Conservation (phyloP, 1,284 basidiomycete genomes). For the Apiotrichum brassicae region DNA sequence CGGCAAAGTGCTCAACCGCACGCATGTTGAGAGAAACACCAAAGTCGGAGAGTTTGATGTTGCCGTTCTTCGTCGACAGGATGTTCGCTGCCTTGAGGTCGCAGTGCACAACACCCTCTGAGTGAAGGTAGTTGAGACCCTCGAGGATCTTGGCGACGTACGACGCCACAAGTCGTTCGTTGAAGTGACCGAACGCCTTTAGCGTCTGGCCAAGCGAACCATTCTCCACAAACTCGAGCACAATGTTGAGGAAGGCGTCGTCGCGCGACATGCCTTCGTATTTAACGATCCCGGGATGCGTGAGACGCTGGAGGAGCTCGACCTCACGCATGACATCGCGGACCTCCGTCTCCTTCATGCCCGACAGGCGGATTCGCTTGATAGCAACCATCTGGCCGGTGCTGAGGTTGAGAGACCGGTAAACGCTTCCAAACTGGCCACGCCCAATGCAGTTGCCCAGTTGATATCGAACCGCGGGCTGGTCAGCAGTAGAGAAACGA, state of each 20-base stretch:
- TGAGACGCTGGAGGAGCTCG: constrained; percentile 76
- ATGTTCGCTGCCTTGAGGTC: constrained; percentile 93
- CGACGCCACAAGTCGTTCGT: constrained; percentile 77
- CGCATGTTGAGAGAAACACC: constrained; percentile 52
- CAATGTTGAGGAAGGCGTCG: constrained; percentile 75
- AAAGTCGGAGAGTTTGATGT: constrained; percentile 54
- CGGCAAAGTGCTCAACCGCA: constrained; percentile 64
- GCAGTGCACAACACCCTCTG: constrained; percentile 89
- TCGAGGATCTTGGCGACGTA: constrained; percentile 92
- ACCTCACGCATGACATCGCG: constrained; percentile 85
- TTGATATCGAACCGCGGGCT: constrained; percentile 76
- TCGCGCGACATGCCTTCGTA: constrained; percentile 90
- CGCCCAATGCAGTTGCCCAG: constrained; percentile 91
- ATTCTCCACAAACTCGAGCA: constrained; percentile 93
- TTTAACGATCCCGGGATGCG: constrained; percentile 89
- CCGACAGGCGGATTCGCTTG: constrained; percentile 81
- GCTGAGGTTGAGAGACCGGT: constrained; percentile 83
- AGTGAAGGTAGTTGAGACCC: constrained; percentile 91
- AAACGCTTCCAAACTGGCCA: constrained; percentile 93
- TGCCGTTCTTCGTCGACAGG: constrained; percentile 53
- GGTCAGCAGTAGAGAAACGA: constrained; percentile 67
- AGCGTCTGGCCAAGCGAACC: constrained; percentile 85
- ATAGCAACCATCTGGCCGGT: constrained; percentile 92
- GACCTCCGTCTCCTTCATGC: constrained; percentile 76
- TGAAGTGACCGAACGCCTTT: constrained; percentile 83